Evolutionary conservation across 2,329 filamentous ascomycete genomes (phyloP), one percentile per base, ranked within the genome.

Genomic region (Thelonectria olida): DNA sequence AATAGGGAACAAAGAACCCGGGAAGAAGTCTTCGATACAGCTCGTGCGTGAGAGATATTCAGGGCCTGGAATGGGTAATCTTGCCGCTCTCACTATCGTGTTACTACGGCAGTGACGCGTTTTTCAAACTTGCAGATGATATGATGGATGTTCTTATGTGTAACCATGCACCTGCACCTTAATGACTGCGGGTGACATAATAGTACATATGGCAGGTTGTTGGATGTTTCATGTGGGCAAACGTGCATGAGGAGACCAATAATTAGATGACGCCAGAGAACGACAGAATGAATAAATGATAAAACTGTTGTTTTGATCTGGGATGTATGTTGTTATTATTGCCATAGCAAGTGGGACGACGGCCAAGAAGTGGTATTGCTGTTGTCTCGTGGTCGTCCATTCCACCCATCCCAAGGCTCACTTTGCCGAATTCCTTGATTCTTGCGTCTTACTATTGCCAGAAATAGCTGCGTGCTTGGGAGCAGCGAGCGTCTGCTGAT

Each of bases 401-500:
- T 41, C 56, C 36, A 42, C 27, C 28, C 38, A 41, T 49, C 31
- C 10, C 13, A 34, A 27, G 15, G 23, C n/a, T 15, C 31, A 34
- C 31, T 48, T 45, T 51, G 15, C 19, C 47, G 44, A 13, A 41
- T 39, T 51, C 31, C 41, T 49, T 22, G 27, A 28, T 51, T 28
- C 39, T 47, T 54, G 54, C 15, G 23, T 27, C 31, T 55, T 25
- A 19, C 27, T 17, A 41, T 36, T 47, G 52, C 36, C 22, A 49
- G 45, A 52, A 49, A 28, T 38, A 58, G 22, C 25, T 31, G 31
- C 28, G 28, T 36, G 59, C 44, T 57, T 25, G 25, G 10, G 42
- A 19, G 54, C 52, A 38, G 48, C 36, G 20, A 31, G 34, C 31
- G 39, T 49, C 49, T 62, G 55, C 57, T 65, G 58, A 58, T 42